Conservation (phyloP, 306 rosid genomes). For the Prosopis cineraria region DNA sequence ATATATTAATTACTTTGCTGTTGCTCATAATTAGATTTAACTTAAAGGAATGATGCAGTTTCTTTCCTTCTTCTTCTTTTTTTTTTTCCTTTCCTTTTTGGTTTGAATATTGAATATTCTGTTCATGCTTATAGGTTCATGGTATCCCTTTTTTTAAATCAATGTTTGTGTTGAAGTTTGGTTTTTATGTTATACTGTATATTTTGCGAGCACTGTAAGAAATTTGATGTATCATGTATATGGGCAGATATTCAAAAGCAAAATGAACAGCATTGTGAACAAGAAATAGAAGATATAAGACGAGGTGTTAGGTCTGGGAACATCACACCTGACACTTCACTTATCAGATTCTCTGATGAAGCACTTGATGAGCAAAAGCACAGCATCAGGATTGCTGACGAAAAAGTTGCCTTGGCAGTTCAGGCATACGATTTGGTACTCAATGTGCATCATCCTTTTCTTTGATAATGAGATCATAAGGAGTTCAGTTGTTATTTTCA, state of each 20-base stretch:
- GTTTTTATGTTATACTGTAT: slow-evolving; percentile 3
- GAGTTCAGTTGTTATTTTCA: not conserved
- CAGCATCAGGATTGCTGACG: slow-evolving; percentile 89
- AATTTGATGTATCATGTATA: slow-evolving; percentile 28
- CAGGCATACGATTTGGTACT: slow-evolving; percentile 97
- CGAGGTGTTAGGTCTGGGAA: slow-evolving; percentile 75
- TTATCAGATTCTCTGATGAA: slow-evolving; percentile 36
- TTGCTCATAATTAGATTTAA: slow-evolving; percentile 15
- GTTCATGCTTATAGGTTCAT: not conserved
- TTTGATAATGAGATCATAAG: not conserved
- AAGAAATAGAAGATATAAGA: slow-evolving; percentile 88
- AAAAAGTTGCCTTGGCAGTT: slow-evolving; percentile 86
- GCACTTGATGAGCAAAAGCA: slow-evolving; percentile 98
- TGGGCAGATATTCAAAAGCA: slow-evolving; percentile 78
- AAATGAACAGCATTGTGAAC: slow-evolving; percentile 85
- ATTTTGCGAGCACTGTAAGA: slow-evolving; percentile 13
- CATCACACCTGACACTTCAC: slow-evolving; percentile 31
- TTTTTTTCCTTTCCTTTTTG: not conserved
- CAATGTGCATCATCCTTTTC: not conserved
- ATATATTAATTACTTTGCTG: slow-evolving; percentile 6
- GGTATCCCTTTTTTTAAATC: slow-evolving; percentile 4
- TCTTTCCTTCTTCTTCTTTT: too few species aligned
- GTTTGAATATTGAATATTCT: not conserved
- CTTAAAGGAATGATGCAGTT: not conserved
- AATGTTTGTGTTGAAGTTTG: slow-evolving; percentile 7